Evolutionary conservation across 352 stramenopile species (phyloP).

Genomic region (Phytophthora cactorum): DNA sequence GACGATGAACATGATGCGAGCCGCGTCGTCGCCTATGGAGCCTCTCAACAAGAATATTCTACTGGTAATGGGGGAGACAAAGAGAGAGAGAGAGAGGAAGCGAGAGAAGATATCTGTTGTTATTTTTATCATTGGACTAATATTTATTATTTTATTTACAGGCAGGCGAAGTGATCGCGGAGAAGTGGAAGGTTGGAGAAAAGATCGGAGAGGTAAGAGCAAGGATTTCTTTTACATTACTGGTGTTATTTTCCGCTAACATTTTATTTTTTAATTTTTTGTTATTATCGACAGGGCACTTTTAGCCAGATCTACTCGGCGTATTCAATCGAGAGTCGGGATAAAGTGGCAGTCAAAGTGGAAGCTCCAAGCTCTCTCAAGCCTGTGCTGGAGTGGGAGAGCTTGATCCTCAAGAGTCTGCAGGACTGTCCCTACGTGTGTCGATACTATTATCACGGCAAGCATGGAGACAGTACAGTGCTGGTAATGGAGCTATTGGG

Average conservation of each 20-base stretch:
- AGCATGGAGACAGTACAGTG: slow-evolving; percentile 86
- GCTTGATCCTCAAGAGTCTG: slow-evolving; percentile 84
- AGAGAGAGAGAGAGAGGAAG: slow-evolving; percentile 6
- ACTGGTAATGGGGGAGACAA: slow-evolving; percentile 42
- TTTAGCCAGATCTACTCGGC: slow-evolving; percentile 92
- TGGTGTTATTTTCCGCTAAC: slow-evolving; percentile 1
- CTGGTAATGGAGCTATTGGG: slow-evolving; percentile 90
- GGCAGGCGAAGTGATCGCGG: slow-evolving; percentile 82
- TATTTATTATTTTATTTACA: slow-evolving; percentile 25
- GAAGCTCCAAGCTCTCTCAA: slow-evolving; percentile 88
- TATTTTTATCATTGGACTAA: slow-evolving; percentile 10
- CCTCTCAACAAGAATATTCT: slow-evolving; percentile 86
- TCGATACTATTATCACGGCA: slow-evolving; percentile 87
- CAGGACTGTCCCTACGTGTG: slow-evolving; percentile 86
- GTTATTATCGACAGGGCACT: slow-evolving; percentile 52
- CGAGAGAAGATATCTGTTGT: neutral
- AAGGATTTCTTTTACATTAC: slow-evolving; percentile 1
- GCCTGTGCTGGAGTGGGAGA: slow-evolving; percentile 90
- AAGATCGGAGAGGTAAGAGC: slow-evolving; percentile 83
- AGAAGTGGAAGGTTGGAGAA: slow-evolving; percentile 86
- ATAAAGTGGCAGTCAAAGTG: slow-evolving; percentile 87
- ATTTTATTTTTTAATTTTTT: slow-evolving; percentile 10
- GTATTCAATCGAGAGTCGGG: slow-evolving; percentile 72
- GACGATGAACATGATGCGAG: slow-evolving; percentile 34
- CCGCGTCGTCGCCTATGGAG: slow-evolving; percentile 58